Conservation (phyloP, 192 early-diverging fungal species). For the Mortierella hygrophila region DNA sequence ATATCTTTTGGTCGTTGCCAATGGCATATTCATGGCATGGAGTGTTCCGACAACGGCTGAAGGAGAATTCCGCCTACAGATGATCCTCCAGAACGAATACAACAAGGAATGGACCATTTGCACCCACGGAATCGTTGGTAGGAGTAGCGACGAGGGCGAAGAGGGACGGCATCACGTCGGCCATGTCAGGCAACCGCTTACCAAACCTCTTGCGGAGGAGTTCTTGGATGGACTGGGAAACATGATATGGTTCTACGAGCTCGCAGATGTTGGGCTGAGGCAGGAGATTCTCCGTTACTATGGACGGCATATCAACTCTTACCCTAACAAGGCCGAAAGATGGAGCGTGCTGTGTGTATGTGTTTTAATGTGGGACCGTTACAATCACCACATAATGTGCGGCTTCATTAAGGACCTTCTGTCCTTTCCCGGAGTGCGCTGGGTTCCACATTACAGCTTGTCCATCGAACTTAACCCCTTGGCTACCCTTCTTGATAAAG, state of each 20-base stretch:
- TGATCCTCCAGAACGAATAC: neutral
- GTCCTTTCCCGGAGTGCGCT: neutral
- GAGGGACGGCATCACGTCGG: neutral
- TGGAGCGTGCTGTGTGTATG: no score
- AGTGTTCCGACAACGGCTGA: slow-evolving; percentile 10
- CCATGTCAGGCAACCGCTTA: neutral
- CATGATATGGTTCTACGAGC: neutral
- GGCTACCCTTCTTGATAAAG: neutral
- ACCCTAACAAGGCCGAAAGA: neutral
- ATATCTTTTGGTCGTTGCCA: neutral
- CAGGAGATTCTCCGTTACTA: neutral
- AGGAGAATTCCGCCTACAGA: neutral
- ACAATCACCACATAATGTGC: neutral
- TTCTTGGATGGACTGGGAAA: neutral
- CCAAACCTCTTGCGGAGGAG: neutral
- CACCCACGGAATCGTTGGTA: neutral
- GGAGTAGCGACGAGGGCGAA: neutral
- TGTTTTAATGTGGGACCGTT: neutral
- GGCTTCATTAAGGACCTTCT: neutral
- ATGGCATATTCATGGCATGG: neutral
- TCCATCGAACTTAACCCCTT: neutral
- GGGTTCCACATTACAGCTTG: slow-evolving; percentile 18
- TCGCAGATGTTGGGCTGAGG: neutral
- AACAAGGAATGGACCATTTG: neutral
- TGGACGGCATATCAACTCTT: neutral